These are phyloP conservation scores for Bipolaris victoriae DNA, from an alignment of 2,329 filamentous ascomycete genomes.

Conservation along the genomic window DNA sequence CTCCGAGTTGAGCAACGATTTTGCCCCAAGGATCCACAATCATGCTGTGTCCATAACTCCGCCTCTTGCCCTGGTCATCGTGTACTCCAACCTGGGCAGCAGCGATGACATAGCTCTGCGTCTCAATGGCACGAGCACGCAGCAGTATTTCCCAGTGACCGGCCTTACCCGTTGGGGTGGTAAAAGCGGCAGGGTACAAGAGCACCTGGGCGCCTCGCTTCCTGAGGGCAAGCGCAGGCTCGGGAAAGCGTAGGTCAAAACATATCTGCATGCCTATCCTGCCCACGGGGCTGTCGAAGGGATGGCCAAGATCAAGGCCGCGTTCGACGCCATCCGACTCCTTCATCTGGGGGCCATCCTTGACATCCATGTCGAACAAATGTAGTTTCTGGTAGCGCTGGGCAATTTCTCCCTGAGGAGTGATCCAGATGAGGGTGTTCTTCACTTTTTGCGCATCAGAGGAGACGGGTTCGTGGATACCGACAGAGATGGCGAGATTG, in stretches of 20 bases:
- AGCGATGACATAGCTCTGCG: constrained; percentile 84
- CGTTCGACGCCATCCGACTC: constrained; percentile 71
- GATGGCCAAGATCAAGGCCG: constrained; percentile 62
- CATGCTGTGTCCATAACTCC: constrained; percentile 85
- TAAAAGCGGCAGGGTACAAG: constrained; percentile 90
- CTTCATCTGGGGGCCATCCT: constrained; percentile 63
- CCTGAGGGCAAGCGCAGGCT: constrained; percentile 71
- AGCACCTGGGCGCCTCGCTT: constrained; percentile 74
- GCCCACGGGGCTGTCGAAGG: constrained; percentile 76
- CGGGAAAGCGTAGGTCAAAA: constrained; percentile 87
- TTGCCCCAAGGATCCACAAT: constrained; percentile 87
- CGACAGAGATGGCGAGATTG: constrained; percentile 78
- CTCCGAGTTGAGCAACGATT: constrained; percentile 69
- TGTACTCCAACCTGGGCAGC: constrained; percentile 78
- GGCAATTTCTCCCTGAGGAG: constrained; percentile 63
- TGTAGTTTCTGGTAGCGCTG: constrained; percentile 87
- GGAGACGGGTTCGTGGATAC: constrained; percentile 68
- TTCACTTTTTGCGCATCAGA: constrained; percentile 59
- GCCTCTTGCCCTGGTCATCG: constrained; percentile 68
- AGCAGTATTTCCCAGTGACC: constrained; percentile 82
- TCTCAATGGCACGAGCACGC: constrained; percentile 83
- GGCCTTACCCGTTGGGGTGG: constrained; percentile 78
- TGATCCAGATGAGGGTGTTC: constrained; percentile 72
- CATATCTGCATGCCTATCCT: constrained; percentile 82
- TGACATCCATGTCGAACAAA: constrained; percentile 76